These are phyloP conservation scores for Kodamaea neixiangensis DNA, from an alignment of 805 yeast genomes.

Conservation along the genomic window DNA sequence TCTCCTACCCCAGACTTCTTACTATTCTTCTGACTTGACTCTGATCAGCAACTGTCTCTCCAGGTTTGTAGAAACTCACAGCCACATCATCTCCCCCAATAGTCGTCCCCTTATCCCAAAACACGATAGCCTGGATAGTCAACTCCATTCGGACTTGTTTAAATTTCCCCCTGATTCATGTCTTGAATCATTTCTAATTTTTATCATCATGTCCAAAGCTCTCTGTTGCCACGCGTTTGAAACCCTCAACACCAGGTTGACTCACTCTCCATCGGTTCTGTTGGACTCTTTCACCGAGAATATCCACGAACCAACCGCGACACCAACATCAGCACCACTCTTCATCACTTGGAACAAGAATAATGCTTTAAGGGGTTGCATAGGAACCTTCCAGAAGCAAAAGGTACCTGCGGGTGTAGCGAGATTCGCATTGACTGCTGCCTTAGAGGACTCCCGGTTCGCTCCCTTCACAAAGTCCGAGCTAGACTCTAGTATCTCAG, in stretches of 20 bases:
- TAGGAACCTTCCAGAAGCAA: constrained; percentile 76
- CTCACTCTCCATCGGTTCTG: constrained; percentile 14
- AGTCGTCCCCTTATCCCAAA: too few species aligned
- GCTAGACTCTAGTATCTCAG: constrained; percentile 49
- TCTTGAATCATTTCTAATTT: not conserved
- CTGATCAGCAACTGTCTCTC: too few species aligned
- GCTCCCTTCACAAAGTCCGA: constrained; percentile 60
- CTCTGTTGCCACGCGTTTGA: constrained; percentile 43
- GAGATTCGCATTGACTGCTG: constrained; percentile 60
- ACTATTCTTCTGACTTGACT: too few species aligned
- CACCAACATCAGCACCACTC: constrained; percentile 51
- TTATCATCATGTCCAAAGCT: constrained; percentile 33
- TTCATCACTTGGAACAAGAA: constrained; percentile 85
- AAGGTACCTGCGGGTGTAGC: constrained; percentile 59
- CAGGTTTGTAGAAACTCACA: too few species aligned
- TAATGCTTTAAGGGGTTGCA: constrained; percentile 77
- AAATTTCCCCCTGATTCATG: not conserved
- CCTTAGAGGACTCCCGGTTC: constrained; percentile 79
- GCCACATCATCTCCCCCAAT: too few species aligned
- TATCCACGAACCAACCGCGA: constrained; percentile 11
- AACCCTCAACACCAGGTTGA: constrained; percentile 25
- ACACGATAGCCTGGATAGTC: too few species aligned
- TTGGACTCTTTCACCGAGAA: constrained; percentile 17
- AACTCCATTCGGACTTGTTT: too few species aligned
- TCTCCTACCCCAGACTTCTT: too few species aligned